A percentile compares a stretch with the other conserved stretches of the same genome.
phyloP scores from a whole-genome alignment of 768 basidiomycete species.

The Cantharellus cinnabarinus region DNA sequence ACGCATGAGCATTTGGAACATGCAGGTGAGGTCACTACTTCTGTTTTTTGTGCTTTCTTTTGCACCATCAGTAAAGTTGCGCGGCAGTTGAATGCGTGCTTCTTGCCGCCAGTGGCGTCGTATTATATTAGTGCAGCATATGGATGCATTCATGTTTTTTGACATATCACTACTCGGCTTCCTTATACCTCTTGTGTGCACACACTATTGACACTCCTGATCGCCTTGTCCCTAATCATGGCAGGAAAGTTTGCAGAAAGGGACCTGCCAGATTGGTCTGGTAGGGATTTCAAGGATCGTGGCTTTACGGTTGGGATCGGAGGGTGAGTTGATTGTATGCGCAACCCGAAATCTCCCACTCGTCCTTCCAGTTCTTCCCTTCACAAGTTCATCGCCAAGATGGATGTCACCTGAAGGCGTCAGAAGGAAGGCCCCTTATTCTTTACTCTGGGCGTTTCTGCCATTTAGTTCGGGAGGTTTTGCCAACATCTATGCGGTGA shows the following conservation, averaged over 20 bases:
- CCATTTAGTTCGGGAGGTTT: not conserved
- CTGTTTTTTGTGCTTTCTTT: not conserved
- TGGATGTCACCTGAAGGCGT: no score
- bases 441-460: not conserved
- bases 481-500: not conserved
- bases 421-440: no score
- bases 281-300: conserved; percentile 72
- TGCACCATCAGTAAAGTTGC: not conserved
- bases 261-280: conserved; percentile 74
- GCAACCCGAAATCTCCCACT: no score
- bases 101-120: no score
- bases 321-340: conserved; percentile 34
- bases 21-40: conserved; percentile 33
- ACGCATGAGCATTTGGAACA: conserved; percentile 87
- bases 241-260: conserved; percentile 81
- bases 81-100: no score
- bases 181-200: not conserved
- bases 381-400: not conserved
- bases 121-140: no score
- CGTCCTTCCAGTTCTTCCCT: no score
- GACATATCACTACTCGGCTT: not conserved
- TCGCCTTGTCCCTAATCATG: not conserved
- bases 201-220: not conserved
- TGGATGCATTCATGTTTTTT: no score
- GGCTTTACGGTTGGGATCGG: conserved; percentile 98